Conservation (phyloP, 2,329 filamentous ascomycete species). For the Cladophialophora chaetospira region DNA sequence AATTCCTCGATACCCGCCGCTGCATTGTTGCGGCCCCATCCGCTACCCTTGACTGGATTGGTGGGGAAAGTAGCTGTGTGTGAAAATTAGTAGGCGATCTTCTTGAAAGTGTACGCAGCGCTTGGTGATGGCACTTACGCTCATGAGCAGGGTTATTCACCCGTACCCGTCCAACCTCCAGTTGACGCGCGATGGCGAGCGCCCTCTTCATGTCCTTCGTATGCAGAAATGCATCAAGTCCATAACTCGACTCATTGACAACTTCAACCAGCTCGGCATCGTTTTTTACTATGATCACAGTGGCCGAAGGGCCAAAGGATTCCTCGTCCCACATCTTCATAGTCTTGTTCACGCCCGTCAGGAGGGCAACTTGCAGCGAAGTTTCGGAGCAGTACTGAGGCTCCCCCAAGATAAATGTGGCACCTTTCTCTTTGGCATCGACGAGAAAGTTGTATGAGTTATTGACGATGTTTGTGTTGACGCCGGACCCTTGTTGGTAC, state of each 20-base stretch:
- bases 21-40: constrained; percentile 5
- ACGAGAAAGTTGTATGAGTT: too few relatives aligned
- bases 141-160: constrained; percentile 48
- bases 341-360: constrained; percentile 58
- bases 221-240: constrained; percentile 61
- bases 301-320: constrained; percentile 65
- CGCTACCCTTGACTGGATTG: constrained; percentile 8
- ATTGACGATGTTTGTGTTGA: too few relatives aligned
- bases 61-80: constrained; percentile 11
- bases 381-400: constrained; percentile 48
- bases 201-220: constrained; percentile 55
- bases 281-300: constrained; percentile 60
- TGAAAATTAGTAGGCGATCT: constrained; percentile 45
- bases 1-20: constrained; percentile 2
- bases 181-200: constrained; percentile 52
- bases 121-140: constrained; percentile 34
- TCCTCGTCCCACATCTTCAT: constrained; percentile 61
- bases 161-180: constrained; percentile 62
- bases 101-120: constrained; percentile 57
- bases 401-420: constrained; percentile 46
- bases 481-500: too few relatives aligned
- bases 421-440: constrained; percentile 50
- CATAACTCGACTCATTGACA: constrained; percentile 55
- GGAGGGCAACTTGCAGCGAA: constrained; percentile 62
- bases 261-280: constrained; percentile 62